A percentile compares a stretch with the other conserved stretches of the same genome.
Conservation (phyloP, 2,329 filamentous ascomycete species). For the Lachnellula subtilissima region DNA sequence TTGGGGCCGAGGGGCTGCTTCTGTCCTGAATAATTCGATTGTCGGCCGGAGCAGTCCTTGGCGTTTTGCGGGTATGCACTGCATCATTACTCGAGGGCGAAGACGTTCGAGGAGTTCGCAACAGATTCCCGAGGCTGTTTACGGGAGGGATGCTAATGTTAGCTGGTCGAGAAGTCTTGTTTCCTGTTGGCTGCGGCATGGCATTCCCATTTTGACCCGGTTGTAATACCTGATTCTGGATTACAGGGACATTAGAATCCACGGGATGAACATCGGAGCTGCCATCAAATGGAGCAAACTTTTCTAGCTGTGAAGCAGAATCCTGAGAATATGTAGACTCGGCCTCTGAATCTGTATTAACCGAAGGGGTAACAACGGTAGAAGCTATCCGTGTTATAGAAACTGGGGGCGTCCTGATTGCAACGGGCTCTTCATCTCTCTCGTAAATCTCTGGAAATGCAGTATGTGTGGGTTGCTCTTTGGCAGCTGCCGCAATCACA, state of each 20-base stretch:
- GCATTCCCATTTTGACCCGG: not conserved
- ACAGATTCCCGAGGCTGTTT: not conserved
- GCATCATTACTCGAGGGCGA: not conserved
- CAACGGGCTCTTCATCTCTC: not conserved
- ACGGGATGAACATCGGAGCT: not conserved
- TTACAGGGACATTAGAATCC: not conserved
- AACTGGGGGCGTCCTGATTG: not conserved
- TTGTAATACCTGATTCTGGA: not conserved
- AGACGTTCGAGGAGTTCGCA: not conserved
- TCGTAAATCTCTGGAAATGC: not conserved
- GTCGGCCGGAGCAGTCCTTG: not conserved
- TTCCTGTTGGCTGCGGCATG: not conserved
- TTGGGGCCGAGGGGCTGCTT: not conserved
- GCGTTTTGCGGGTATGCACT: not conserved
- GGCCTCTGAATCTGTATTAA: not conserved
- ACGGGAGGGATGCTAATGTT: not conserved
- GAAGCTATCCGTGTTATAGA: not conserved
- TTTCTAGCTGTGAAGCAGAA: not conserved
- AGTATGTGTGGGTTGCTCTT: not conserved
- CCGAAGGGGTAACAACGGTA: not conserved
- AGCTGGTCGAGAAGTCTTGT: not conserved
- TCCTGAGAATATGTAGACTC: not conserved
- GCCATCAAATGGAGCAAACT: constrained; percentile 11
- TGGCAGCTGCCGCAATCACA: not conserved
- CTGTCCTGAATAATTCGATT: not conserved